These are phyloP conservation scores for Penicillium coffeae DNA, from an alignment of 495 filamentous ascomycete genomes.

Conservation along the genomic window DNA sequence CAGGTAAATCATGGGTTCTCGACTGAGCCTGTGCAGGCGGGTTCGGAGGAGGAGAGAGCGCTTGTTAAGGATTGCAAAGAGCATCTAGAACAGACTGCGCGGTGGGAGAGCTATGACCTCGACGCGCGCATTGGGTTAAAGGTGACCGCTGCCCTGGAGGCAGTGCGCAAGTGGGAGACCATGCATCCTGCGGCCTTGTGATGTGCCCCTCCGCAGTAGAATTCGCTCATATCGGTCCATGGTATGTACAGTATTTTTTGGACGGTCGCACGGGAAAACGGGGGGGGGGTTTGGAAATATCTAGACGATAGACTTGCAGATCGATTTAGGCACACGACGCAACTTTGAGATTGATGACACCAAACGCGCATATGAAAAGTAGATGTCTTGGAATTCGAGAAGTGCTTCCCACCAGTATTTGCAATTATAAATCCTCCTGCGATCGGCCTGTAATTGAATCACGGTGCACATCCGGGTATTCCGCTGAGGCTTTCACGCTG, in stretches of 20 bases:
- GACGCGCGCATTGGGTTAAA: slow-evolving; percentile 84
- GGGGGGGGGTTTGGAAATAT: not conserved
- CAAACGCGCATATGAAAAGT: no score
- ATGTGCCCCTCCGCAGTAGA: not conserved
- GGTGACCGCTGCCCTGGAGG: slow-evolving; percentile 75
- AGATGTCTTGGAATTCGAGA: no score
- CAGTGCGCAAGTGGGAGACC: slow-evolving; percentile 63
- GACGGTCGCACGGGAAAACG: not conserved
- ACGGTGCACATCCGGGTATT: not conserved
- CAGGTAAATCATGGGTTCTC: slow-evolving; percentile 24
- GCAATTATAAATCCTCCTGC: no score
- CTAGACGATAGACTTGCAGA: not conserved
- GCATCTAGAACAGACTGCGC: slow-evolving; percentile 72
- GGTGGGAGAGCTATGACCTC: slow-evolving; percentile 81
- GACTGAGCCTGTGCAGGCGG: not conserved
- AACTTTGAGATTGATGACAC: no score
- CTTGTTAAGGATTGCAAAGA: slow-evolving; percentile 62
- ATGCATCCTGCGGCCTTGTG: slow-evolving; percentile 16
- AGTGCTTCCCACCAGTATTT: no score
- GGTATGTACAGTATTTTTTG: not conserved
- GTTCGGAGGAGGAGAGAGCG: slow-evolving; percentile 41
- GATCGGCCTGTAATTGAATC: no score
- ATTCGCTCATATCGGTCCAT: not conserved
- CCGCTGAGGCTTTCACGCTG: no score
- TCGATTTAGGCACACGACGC: not conserved